Conservation (phyloP, 1,284 basidiomycete species). For the Papiliotrema terrestris region DNA sequence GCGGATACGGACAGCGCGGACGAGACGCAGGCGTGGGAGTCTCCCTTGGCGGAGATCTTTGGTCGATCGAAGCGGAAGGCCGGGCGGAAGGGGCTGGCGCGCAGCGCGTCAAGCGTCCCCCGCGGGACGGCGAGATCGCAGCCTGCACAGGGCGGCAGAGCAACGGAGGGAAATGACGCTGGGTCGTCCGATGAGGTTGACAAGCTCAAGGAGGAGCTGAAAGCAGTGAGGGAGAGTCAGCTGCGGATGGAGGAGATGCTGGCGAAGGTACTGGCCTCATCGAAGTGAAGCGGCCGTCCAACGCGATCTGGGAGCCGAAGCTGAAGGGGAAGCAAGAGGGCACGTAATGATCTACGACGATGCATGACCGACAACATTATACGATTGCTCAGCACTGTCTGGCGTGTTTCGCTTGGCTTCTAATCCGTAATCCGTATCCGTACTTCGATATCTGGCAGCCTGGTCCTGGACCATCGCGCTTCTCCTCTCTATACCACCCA, state of each 20-base stretch:
- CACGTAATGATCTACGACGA: too few relatives aligned
- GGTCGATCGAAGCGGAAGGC: background rate
- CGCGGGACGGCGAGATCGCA: background rate
- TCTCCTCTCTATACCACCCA: background rate
- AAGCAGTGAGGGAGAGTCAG: conserved; percentile 30
- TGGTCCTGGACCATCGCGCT: too few relatives aligned
- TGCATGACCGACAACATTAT: too few relatives aligned
- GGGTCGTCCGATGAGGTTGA: conserved; percentile 12
- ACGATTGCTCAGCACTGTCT: too few relatives aligned
- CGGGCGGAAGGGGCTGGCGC: background rate
- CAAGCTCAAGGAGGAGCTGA: conserved; percentile 26
- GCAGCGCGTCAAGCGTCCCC: background rate
- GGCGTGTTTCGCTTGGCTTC: background rate
- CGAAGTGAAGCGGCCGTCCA: background rate
- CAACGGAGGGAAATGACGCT: background rate
- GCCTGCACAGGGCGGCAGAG: too few relatives aligned
- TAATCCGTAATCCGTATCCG: too few relatives aligned
- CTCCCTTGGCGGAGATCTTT: background rate
- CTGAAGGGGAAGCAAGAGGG: too few relatives aligned
- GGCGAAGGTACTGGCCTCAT: conserved; percentile 20
- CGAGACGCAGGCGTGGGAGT: background rate
- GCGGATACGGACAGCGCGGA: background rate
- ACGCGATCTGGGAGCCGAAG: too few relatives aligned
- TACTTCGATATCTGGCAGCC: too few relatives aligned
- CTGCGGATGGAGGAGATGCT: conserved; percentile 40